Evolutionary conservation across 75 land plant genomes (phyloP), one percentile per base, ranked within the genome.

Genomic region (Pinus albicaulis): DNA sequence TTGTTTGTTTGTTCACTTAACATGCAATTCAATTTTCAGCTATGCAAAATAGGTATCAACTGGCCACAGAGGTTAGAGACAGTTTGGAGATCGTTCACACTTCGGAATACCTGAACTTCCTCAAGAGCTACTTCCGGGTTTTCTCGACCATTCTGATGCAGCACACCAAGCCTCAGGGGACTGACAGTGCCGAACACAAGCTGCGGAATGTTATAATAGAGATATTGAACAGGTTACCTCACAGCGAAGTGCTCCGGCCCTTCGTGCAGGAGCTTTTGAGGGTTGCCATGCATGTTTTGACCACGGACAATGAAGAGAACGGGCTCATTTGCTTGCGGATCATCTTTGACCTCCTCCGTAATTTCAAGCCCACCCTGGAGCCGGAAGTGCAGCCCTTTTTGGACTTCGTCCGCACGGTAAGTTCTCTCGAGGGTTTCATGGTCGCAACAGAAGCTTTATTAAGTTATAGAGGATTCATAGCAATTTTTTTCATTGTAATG

Each of bases 51-150:
- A 83, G 99, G 85, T 78, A 89, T 60, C 89, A 89, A 78, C 87
- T 98, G 85, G 99, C 92, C 57, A 89, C 87, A 77, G 99, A 98
- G 82, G 99, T 98, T 31, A 78, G 96, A 55, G 99, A 98, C 86
- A 89, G 89, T 75, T 86, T 98, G 0, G 99, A 98, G 83, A 93
- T 98, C 22, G 90, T 94, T 17, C 99, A 95, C 83, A 98, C 98
- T 4, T 88, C 98, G 5, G 99, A 98, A 86, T 98, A 98, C 80
- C 84, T 89, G 55, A 98, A 98, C 68, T 98, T 98, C 78, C 87
- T 98, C 14, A 92, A 89, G 74, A 89, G 92, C 86, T 98, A 95
- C 80, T 98, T 98, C 77, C 82, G 92, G 25, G 95, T 97, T 11
- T 98, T 98, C 76, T 89, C 93, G 1, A 77, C 73, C 24, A 80